phyloP scores from a whole-genome alignment of 139 green algal species.

The Volvox africanus region DNA sequence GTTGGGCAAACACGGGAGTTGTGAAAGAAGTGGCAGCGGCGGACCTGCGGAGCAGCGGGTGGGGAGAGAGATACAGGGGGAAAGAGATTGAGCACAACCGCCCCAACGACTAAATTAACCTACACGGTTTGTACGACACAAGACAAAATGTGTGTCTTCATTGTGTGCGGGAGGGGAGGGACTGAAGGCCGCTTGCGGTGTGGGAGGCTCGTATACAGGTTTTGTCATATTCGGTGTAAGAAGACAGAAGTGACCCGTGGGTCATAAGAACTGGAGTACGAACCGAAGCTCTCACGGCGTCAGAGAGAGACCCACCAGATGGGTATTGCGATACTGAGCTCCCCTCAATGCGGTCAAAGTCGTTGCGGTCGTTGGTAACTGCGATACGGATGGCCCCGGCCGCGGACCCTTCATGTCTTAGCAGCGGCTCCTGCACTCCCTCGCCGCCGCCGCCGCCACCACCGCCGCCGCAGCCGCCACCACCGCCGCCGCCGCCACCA shows the following conservation, averaged over 20 bases:
- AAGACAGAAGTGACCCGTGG: too few species aligned
- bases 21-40: conserved; percentile 44
- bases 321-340: conserved; percentile 22
- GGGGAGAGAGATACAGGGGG: not conserved
- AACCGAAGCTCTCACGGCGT: not conserved
- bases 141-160: too few species aligned
- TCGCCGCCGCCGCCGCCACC: not conserved
- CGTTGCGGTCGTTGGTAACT: too few species aligned
- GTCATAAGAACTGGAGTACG: not conserved
- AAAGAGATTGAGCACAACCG: too few species aligned
- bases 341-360: not conserved
- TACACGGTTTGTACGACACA: too few species aligned
- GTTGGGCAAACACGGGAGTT: conserved; percentile 9
- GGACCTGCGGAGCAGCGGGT: conserved; percentile 21
- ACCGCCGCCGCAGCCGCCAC: not conserved
- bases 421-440: conserved; percentile 3
- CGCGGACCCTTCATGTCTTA: not conserved
- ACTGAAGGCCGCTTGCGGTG: too few species aligned
- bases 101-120: too few species aligned
- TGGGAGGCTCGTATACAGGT: too few species aligned
- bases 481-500: not conserved
- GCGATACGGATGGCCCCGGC: not conserved
- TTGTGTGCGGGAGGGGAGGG: too few species aligned
- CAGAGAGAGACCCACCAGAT: not conserved
- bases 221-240: too few species aligned